Evolutionary conservation across 2,329 filamentous ascomycete species (phyloP).

Genomic region (Macrophomina phaseolina): DNA sequence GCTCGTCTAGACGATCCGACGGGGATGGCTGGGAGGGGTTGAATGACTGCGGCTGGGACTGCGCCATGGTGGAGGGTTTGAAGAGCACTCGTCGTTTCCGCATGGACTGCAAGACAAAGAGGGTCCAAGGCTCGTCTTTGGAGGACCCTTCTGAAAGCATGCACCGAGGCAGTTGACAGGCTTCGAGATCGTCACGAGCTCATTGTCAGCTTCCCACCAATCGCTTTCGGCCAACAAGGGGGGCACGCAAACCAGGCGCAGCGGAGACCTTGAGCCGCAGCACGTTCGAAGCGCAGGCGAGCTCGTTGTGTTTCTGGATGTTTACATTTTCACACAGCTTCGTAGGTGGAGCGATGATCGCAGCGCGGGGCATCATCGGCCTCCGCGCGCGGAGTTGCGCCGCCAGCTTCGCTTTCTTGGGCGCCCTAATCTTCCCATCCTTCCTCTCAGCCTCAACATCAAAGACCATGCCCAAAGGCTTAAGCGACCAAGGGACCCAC

Average conservation of each 20-base stretch:
- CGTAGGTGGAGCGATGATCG: slow-evolving; percentile 10
- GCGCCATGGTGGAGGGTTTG: slow-evolving; percentile 18
- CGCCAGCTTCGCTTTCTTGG: neutral
- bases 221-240: slow-evolving; percentile 18
- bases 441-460: neutral
- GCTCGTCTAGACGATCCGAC: slow-evolving; percentile 25
- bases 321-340: slow-evolving; percentile 5
- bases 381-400: neutral
- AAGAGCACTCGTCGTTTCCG: slow-evolving; percentile 23
- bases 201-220: slow-evolving; percentile 19
- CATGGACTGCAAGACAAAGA: slow-evolving; percentile 27
- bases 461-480: too few species aligned
- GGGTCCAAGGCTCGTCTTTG: slow-evolving; percentile 19
- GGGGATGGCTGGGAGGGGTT: slow-evolving; percentile 33
- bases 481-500: neutral
- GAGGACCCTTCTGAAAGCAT: slow-evolving; percentile 21
- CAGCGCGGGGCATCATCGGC: slow-evolving; percentile 18
- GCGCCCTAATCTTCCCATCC: neutral
- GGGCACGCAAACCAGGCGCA: slow-evolving; percentile 4
- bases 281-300: neutral
- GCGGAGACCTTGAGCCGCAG: neutral
- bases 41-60: slow-evolving; percentile 24
- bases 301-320: neutral
- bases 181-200: slow-evolving; percentile 20
- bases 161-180: slow-evolving; percentile 7